These are phyloP conservation scores for Colletotrichum scovillei DNA, from an alignment of 2,329 filamentous ascomycete species.

Conservation along the genomic window DNA sequence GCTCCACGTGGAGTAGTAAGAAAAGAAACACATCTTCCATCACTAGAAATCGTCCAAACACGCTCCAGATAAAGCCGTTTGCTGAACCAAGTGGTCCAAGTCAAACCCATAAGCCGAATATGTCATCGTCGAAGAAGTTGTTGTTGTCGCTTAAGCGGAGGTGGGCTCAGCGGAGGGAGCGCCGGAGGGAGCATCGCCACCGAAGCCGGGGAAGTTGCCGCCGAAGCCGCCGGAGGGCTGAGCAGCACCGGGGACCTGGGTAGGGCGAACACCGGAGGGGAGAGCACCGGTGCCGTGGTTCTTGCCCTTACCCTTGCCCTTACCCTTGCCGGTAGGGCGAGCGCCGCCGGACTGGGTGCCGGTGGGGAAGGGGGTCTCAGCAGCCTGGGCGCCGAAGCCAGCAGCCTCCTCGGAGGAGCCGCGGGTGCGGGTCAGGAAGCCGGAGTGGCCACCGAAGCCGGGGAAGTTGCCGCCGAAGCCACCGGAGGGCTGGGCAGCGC, in stretches of 20 bases:
- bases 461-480: conserved; percentile 14
- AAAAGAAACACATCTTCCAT: conserved; percentile 18
- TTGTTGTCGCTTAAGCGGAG: conserved; percentile 4
- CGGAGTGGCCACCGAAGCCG: conserved; percentile 22
- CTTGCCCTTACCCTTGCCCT: conserved; percentile 20
- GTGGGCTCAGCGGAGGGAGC: conserved; percentile 9
- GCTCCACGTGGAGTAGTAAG: conserved; percentile 13
- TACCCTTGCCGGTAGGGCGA: conserved; percentile 22
- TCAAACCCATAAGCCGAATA: background rate
- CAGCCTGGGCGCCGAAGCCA: conserved; percentile 8
- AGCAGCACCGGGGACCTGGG: conserved; percentile 28
- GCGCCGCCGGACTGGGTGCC: conserved; percentile 2
- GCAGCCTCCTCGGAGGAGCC: background rate
- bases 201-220: conserved; percentile 18
- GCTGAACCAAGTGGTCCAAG: conserved; percentile 10
- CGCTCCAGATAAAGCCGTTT: conserved; percentile 2
- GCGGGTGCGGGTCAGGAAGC: conserved; percentile 28
- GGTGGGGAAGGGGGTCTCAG: conserved; percentile 12
- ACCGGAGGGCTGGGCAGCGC: conserved; percentile 9
- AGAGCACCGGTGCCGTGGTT: conserved; percentile 28
- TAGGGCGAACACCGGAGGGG: conserved; percentile 23
- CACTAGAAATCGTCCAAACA: conserved; percentile 21
- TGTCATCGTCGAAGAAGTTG: background rate
- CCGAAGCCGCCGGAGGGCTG: conserved; percentile 25
- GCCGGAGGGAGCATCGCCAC: conserved; percentile 1